phyloP scores from a whole-genome alignment of 73 alveolate genomes.

The Stentor coeruleus region DNA sequence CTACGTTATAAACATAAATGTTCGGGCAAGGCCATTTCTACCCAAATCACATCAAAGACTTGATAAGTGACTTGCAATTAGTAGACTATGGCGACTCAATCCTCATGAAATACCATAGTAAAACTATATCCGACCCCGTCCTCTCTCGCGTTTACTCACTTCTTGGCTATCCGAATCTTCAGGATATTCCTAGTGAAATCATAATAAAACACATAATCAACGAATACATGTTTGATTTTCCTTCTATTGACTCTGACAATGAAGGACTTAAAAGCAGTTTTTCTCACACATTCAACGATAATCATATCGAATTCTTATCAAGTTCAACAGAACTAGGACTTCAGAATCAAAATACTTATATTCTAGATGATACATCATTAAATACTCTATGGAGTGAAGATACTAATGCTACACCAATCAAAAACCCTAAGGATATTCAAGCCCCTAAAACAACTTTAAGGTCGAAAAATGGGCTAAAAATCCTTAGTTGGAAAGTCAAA shows the following conservation, averaged over 20 bases:
- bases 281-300: neutral
- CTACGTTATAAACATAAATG: too few relatives aligned
- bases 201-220: neutral
- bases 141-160: neutral
- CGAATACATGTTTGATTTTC: neutral
- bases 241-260: neutral
- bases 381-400: neutral
- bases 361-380: neutral
- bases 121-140: neutral
- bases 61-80: neutral
- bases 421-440: too few relatives aligned
- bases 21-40: neutral
- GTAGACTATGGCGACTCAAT: neutral
- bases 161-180: neutral
- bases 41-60: conserved; percentile 3
- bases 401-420: neutral
- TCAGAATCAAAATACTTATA: too few relatives aligned
- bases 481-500: conserved; percentile 61
- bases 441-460: conserved; percentile 17
- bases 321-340: neutral
- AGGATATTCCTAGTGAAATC: neutral
- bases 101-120: neutral
- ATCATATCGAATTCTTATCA: neutral
- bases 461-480: conserved; percentile 50
- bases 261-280: too few relatives aligned